Percentiles rank a stretch among this genome's conserved stretches.
phyloP scores from a whole-genome alignment of 768 basidiomycete genomes.

The Kwoniella mangroviensis region DNA sequence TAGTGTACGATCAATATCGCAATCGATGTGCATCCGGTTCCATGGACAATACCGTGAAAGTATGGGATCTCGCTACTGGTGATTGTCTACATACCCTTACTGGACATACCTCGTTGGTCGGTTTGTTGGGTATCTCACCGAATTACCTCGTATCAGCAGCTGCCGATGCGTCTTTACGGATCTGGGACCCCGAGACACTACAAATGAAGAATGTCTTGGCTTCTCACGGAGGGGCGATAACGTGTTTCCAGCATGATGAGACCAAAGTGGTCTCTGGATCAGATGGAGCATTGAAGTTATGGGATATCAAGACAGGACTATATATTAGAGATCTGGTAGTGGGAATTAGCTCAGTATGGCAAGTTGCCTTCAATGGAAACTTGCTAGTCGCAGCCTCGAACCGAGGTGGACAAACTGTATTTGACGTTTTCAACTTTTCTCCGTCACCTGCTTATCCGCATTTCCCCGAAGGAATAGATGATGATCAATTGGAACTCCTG shows the following conservation, averaged over 20 bases:
- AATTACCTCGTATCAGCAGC: slow-evolving; percentile 93
- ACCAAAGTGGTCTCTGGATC: slow-evolving; percentile 94
- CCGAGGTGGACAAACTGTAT: slow-evolving; percentile 56
- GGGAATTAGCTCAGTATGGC: slow-evolving; percentile 95
- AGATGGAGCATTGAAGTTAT: slow-evolving; percentile 96
- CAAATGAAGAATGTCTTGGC: slow-evolving; percentile 78
- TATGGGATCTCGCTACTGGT: slow-evolving; percentile 88
- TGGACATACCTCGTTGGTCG: slow-evolving; percentile 94
- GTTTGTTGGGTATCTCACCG: slow-evolving; percentile 84
- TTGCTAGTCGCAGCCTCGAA: slow-evolving; percentile 85
- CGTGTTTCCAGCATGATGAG: slow-evolving; percentile 98
- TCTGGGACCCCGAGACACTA: slow-evolving; percentile 90
- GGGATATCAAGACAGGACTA: slow-evolving; percentile 87
- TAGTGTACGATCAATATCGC: slow-evolving; percentile 82
- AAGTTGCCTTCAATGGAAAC: slow-evolving; percentile 90
- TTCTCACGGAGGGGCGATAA: slow-evolving; percentile 96
- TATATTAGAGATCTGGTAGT: slow-evolving; percentile 86
- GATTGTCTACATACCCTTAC: slow-evolving; percentile 77
- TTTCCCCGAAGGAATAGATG: slow-evolving; percentile 37
- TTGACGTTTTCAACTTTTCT: slow-evolving; percentile 57
- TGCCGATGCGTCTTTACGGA: slow-evolving; percentile 89
- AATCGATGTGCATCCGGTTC: slow-evolving; percentile 95
- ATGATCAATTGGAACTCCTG: slow-evolving; percentile 37
- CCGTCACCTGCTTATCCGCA: slow-evolving; percentile 11
- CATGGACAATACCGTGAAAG: slow-evolving; percentile 95